Base-by-base conservation (phyloP, 768 basidiomycete genomes). In the Cyathus striatus region DNA sequence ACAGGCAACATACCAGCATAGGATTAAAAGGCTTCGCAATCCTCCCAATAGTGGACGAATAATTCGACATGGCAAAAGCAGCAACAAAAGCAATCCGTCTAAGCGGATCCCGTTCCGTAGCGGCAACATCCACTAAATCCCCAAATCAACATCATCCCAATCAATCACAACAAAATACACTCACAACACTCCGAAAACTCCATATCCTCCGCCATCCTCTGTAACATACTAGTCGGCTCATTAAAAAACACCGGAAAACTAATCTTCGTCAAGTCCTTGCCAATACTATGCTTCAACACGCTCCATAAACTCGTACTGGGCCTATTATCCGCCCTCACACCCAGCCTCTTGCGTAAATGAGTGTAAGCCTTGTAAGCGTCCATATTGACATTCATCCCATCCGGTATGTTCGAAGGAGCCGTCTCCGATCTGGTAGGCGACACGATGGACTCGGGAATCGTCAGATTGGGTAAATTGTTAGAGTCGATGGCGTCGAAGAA, bases 1-100 rank as follows among this genome's bases (percentile, higher is more conserved):
- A 32, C 44, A 35, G 41, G 7, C 25, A 5, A 70, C 84, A 40
- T 46, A 90, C 87, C 43, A 96, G 78, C 82, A 95, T 90, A 5
- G 92, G 94, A 61, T 96, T 96, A 65, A 96, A 96, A 1, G 93
- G 94, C 62, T 97, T 96, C 10, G 94, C 94, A 49, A 98, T 96
- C 26, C 94, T 78, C 3, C 95, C 94, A 51, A 95, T 90, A 2
- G 94, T 98, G 18, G 89, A 91, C 1, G 90, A 91, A 63, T 98
- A 98, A 65, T 97, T 97, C 22, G 89, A 90, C 91, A 96, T 96
- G 2, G 93, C 94, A 61, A 98, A 98, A 1, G 92, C 94, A 16
- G 88, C 91, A 13, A 98, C 91, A 54, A 83, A 98, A 2, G 92
- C 93, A 40, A 96, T 79, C 3, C 94, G 79, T 42, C 81, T 78